Evolutionary conservation across 768 basidiomycete species (phyloP).

Genomic region (Trametes elegans): DNA sequence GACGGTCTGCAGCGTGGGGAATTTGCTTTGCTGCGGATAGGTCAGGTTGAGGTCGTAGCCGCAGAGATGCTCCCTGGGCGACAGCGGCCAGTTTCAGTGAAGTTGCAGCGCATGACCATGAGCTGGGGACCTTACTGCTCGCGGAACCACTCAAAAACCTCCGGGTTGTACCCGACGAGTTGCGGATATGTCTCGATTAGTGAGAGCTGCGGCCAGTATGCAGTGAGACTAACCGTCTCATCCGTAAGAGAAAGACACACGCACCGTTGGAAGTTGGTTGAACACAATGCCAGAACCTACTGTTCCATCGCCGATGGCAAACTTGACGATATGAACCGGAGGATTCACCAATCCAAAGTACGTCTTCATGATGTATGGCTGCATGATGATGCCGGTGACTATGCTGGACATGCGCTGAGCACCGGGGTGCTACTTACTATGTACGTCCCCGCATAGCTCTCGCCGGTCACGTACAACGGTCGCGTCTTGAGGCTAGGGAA

Average conservation of each 20-base stretch:
- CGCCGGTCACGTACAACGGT: slow-evolving; percentile 67
- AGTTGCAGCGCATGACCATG: neutral
- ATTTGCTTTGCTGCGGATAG: slow-evolving; percentile 58
- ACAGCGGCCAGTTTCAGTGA: neutral
- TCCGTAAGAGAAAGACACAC: slow-evolving; percentile 12
- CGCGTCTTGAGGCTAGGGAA: slow-evolving; percentile 68
- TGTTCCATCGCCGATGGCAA: slow-evolving; percentile 70
- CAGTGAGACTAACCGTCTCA: neutral
- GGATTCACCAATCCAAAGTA: slow-evolving; percentile 62
- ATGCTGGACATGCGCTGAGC: neutral
- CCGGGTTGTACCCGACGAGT: slow-evolving; percentile 67
- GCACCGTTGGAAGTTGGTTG: slow-evolving; percentile 53
- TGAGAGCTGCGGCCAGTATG: neutral
- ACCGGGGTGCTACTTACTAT: slow-evolving; percentile 39
- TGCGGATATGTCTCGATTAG: slow-evolving; percentile 70
- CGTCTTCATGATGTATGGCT: slow-evolving; percentile 77
- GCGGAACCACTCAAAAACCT: slow-evolving; percentile 65
- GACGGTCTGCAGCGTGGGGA: slow-evolving; percentile 37
- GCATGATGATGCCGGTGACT: neutral
- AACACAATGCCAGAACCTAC: slow-evolving; percentile 51
- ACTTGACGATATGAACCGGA: slow-evolving; percentile 63
- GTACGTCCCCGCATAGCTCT: slow-evolving; percentile 74
- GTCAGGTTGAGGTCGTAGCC: slow-evolving; percentile 65
- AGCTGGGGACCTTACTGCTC: slow-evolving; percentile 48
- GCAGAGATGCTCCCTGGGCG: slow-evolving; percentile 60